A percentile compares a stretch with the other conserved stretches of the same genome.
These are phyloP conservation scores for Thymus mandschuricus DNA, from an alignment of 257 asterid genomes.

Conservation along the genomic window DNA sequence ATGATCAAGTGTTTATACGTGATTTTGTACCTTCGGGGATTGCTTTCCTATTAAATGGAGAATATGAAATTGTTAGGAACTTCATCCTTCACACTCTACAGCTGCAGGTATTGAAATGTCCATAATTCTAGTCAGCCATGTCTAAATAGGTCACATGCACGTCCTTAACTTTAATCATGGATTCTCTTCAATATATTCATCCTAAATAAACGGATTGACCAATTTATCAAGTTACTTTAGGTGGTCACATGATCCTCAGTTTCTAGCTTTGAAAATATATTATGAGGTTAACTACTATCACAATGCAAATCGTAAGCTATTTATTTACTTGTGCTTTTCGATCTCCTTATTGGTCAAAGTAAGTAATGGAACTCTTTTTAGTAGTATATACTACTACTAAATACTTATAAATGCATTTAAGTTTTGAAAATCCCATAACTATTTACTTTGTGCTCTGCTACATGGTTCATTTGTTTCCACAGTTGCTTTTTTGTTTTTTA, in stretches of 20 bases:
- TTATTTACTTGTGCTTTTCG: not conserved
- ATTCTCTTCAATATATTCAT: not conserved
- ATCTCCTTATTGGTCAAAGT: conserved; percentile 1
- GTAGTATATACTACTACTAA: not conserved
- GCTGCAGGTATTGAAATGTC: conserved; percentile 68
- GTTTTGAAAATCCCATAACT: not conserved
- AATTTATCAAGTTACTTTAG: conserved; percentile 9
- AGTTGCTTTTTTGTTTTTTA: not conserved
- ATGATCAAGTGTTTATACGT: conserved; percentile 90
- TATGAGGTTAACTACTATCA: not conserved
- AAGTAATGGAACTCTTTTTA: not conserved
- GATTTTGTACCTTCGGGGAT: conserved; percentile 91
- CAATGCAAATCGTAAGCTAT: not conserved
- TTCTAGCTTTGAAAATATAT: conserved; percentile 20
- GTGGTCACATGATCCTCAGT: conserved; percentile 3
- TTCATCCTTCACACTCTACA: conserved; percentile 89
- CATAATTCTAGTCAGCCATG: not conserved
- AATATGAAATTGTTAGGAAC: conserved; percentile 80
- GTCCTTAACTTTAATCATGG: not conserved
- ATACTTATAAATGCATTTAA: not conserved
- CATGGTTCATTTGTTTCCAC: conserved; percentile 2
- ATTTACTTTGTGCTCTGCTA: not conserved
- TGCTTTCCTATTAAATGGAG: conserved; percentile 88
- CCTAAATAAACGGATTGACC: conserved; percentile 4
- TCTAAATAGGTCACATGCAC: not conserved